Evolutionary conservation across 2,329 filamentous ascomycete genomes (phyloP).

Genomic region (Exserohilum rostratum): DNA sequence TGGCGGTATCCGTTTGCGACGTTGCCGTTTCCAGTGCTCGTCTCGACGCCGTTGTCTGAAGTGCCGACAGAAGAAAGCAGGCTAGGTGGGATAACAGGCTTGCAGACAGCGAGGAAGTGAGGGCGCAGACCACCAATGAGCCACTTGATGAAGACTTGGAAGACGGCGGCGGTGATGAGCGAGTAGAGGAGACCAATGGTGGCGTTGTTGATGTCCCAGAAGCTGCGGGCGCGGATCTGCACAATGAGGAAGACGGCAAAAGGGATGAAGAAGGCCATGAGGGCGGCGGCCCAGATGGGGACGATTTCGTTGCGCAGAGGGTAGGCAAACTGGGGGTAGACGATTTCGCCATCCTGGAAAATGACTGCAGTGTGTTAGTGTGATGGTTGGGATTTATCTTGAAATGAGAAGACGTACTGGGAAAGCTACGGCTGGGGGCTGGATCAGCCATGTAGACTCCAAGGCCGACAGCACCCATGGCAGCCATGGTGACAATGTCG

Average conservation of each 20-base stretch:
- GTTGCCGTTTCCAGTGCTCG: conserved; percentile 57
- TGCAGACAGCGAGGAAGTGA: conserved; percentile 73
- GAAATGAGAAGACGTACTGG: conserved; percentile 39
- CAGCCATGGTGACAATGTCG: conserved; percentile 70
- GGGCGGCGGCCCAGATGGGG: conserved; percentile 72
- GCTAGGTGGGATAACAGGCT: conserved; percentile 60
- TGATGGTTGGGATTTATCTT: neutral
- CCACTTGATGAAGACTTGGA: conserved; percentile 78
- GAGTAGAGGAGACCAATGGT: conserved; percentile 72
- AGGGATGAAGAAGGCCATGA: conserved; percentile 69
- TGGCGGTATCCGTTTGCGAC: conserved; percentile 60
- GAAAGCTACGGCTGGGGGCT: conserved; percentile 71
- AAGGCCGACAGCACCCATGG: conserved; percentile 69
- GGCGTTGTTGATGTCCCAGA: conserved; percentile 69
- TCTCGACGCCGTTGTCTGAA: conserved; percentile 36
- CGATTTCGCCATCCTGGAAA: conserved; percentile 70
- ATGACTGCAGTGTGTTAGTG: conserved; percentile 53
- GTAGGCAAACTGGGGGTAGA: conserved; percentile 73
- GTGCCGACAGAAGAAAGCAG: conserved; percentile 27
- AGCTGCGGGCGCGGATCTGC: conserved; percentile 66
- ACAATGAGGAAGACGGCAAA: conserved; percentile 68
- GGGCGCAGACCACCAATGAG: conserved; percentile 70
- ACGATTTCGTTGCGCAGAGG: conserved; percentile 65
- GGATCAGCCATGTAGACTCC: conserved; percentile 71
- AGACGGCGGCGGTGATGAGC: conserved; percentile 72